Evolutionary conservation across 148 eudicot species (phyloP).

Genomic region (Amaranthus cruentus): DNA sequence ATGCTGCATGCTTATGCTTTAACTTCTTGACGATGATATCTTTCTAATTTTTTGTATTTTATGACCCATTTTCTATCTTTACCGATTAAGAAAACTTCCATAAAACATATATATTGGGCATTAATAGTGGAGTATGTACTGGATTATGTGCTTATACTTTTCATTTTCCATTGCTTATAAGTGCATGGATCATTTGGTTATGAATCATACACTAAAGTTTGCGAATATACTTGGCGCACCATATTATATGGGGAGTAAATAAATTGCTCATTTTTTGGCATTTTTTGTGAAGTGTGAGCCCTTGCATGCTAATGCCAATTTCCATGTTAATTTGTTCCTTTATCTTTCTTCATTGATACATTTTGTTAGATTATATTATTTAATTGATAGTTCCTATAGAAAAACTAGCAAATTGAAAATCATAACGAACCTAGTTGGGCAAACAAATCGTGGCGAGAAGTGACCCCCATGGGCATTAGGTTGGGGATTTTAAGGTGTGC

Average conservation of each 20-base stretch:
- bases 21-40: background rate
- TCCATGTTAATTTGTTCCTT: too few relatives aligned
- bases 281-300: too few relatives aligned
- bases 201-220: background rate
- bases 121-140: background rate
- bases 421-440: too few relatives aligned
- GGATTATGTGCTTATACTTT: background rate
- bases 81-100: background rate
- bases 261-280: too few relatives aligned
- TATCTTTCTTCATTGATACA: too few relatives aligned
- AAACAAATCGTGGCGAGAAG: too few relatives aligned
- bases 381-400: too few relatives aligned
- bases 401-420: too few relatives aligned
- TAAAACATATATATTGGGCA: background rate
- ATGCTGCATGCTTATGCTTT: background rate
- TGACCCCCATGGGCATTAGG: too few relatives aligned
- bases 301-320: too few relatives aligned
- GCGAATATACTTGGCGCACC: background rate
- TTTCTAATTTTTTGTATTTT: background rate
- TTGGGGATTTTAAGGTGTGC: too few relatives aligned
- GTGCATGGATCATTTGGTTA: conserved; percentile 2
- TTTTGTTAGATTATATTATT: too few relatives aligned
- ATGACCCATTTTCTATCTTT: background rate
- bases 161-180: background rate
- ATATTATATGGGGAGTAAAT: background rate